Evolutionary conservation across 2,329 filamentous ascomycete genomes (phyloP), one percentile per base, ranked within the genome.

Genomic region (Pyrenochaeta sp.): DNA sequence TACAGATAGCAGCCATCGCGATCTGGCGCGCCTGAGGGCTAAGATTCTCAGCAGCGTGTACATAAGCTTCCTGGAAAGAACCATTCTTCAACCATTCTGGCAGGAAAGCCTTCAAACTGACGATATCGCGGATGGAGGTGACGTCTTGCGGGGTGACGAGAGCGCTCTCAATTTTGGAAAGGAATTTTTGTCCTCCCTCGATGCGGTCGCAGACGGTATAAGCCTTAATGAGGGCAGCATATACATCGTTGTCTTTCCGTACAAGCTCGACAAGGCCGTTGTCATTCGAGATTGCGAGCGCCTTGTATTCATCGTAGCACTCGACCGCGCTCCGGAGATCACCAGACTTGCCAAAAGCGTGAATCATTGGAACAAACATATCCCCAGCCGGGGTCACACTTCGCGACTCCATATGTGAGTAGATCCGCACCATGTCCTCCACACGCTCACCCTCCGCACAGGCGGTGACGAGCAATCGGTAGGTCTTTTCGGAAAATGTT

Each of bases 271-370:
- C 83, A 58, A 88, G 83, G 56, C 93, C 93, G 39, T 85, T 87
- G 76, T 97, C 91, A 74, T 95, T 86, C 39, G 90, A 88, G 51
- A 98, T 87, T n/a, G 94, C 93, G 42, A 97, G 83, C 45, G 88
- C 86, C 72, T 92, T 92, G 83, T 98, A 98, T 78, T 97, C 92
- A 64, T 96, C 94, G 80, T 97, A 99, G 79, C 92, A 93, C 76
- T 97, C 93, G 6, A 98, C 91, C 22, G 93, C 95, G 67, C 91
- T 96, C 69, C 89, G 84, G 44, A 98, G 81, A 74, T 98, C 93
- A 49, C 93, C 91, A 10, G 86, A 86, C 42, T 86, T 86, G 59
- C 92, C 92, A 73, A 97, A 98, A 0, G 93, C 93, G n/a, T 91
- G 89, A 75, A 99, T 97, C 91, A 99, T 97, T 19, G 90, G 86